phyloP scores from a whole-genome alignment of 106 monocot species.

The Acorus gramineus region DNA sequence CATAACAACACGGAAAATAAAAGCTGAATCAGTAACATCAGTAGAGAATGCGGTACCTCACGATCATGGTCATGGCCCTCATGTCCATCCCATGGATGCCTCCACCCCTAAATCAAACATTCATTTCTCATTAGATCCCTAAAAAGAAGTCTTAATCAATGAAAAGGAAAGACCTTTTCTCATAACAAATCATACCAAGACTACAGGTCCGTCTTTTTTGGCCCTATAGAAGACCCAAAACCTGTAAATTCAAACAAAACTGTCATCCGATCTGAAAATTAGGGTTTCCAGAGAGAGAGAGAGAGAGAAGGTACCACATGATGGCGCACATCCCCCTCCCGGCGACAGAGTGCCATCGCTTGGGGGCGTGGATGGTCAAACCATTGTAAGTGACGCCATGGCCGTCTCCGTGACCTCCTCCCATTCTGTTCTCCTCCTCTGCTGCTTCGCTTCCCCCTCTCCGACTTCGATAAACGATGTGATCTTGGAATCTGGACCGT shows the following conservation, averaged over 20 bases:
- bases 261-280: neutral
- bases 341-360: conserved; percentile 25
- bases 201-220: conserved; percentile 80
- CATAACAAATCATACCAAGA: conserved; percentile 29
- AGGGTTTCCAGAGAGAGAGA: conserved; percentile 1
- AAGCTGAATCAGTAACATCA: too few species aligned
- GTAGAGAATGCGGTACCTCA: too few species aligned
- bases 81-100: too few species aligned
- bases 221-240: conserved; percentile 80
- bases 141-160: too few species aligned
- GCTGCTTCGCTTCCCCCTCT: too few species aligned
- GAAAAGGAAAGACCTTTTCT: too few species aligned
- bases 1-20: too few species aligned
- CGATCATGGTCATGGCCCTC: too few species aligned
- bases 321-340: conserved; percentile 29
- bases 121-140: too few species aligned
- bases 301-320: conserved; percentile 14
- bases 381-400: conserved; percentile 23
- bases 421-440: neutral
- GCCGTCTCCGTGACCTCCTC: conserved; percentile 4
- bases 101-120: too few species aligned
- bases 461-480: too few species aligned
- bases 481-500: too few species aligned
- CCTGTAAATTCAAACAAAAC: conserved; percentile 20
- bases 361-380: conserved; percentile 21